Evolutionary conservation across 768 basidiomycete genomes (phyloP), one percentile per base, ranked within the genome.

Genomic region (Panaeolus papilionaceus): DNA sequence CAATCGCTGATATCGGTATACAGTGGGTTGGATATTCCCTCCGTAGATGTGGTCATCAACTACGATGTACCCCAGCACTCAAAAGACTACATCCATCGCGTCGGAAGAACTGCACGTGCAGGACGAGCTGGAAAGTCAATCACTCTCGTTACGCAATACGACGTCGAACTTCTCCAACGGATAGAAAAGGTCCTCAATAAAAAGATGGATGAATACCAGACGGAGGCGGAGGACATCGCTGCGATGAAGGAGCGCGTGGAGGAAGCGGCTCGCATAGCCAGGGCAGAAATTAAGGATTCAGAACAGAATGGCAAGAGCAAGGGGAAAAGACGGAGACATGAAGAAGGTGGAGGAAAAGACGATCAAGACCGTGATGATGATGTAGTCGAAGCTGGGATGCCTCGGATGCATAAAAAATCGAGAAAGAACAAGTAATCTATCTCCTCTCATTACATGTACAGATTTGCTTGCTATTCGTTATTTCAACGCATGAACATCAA

Each of bases 31-130:
- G 97, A 99, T 79, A 96, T 99, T 67, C 96, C 96, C 11, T 88
- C 92, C 33, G 98, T 99, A 44, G 98, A 99, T 75, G 83, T 96
- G 40, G 96, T 99, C 66, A 94, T 99, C 79, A 99, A 99, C 80
- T 99, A 94, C 77, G 96, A 98, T 78, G 92, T 98, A 70, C 98
- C 98, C 1, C 94, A 94, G 0, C 94, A 99, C 77, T 98, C 96
- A 16, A 99, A 99, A 82, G 98, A 99, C 78, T 99, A 99, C 79
- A 98, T 99, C 62, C 98, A 99, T 76, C 90, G 98, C 51, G 98
- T 99, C 10, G 98, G 98, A 44, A 89, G 98, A 66, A 99, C 98
- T 38, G 98, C 98, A 6, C 92, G 98, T 75, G 98, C 98, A 2
- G 98, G 98, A n/a, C 89, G 98, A 49, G 89, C 95, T 1, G 98